These are phyloP conservation scores for Penicillium parvum DNA, from an alignment of 495 filamentous ascomycete genomes.

Conservation along the genomic window DNA sequence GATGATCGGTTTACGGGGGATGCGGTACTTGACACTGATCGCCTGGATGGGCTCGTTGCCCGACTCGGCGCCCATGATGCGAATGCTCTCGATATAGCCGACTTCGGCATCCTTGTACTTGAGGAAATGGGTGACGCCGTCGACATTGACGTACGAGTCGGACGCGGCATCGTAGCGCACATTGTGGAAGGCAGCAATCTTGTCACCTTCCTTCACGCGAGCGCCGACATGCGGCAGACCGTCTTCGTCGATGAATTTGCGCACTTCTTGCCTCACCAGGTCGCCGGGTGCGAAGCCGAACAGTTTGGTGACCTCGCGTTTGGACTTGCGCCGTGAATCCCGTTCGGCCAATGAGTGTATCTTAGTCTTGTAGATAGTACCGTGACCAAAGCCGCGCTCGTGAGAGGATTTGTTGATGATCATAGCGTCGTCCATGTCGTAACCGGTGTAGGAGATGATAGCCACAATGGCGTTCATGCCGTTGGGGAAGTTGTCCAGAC, in stretches of 20 bases:
- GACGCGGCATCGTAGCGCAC: slow-evolving; percentile 68
- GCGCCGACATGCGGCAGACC: slow-evolving; percentile 78
- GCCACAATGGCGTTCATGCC: slow-evolving; percentile 96
- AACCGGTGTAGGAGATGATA: slow-evolving; percentile 97
- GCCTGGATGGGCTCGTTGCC: slow-evolving; percentile 79
- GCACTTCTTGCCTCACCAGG: slow-evolving; percentile 58
- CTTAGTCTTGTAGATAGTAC: slow-evolving; percentile 97
- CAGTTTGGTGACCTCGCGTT: slow-evolving; percentile 60
- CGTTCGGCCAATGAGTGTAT: slow-evolving; percentile 74
- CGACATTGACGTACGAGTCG: slow-evolving; percentile 61
- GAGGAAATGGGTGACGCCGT: slow-evolving; percentile 75
- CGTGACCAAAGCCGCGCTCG: slow-evolving; percentile 94
- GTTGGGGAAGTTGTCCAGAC: slow-evolving; percentile 97
- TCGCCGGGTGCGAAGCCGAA: slow-evolving; percentile 81
- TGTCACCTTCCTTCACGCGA: slow-evolving; percentile 70
- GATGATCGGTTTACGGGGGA: slow-evolving; percentile 87
- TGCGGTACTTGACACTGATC: slow-evolving; percentile 85
- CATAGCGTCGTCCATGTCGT: slow-evolving; percentile 99
- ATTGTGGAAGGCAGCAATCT: slow-evolving; percentile 84
- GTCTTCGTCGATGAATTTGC: slow-evolving; percentile 72
- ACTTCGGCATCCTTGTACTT: slow-evolving; percentile 88
- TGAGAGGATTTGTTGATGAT: slow-evolving; percentile 97
- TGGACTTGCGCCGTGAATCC: slow-evolving; percentile 53
- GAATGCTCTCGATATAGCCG: slow-evolving; percentile 88
- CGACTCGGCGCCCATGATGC: slow-evolving; percentile 75